These are phyloP conservation scores for Drechslerella stenobrocha DNA, from an alignment of 2,329 filamentous ascomycete genomes.

Conservation along the genomic window DNA sequence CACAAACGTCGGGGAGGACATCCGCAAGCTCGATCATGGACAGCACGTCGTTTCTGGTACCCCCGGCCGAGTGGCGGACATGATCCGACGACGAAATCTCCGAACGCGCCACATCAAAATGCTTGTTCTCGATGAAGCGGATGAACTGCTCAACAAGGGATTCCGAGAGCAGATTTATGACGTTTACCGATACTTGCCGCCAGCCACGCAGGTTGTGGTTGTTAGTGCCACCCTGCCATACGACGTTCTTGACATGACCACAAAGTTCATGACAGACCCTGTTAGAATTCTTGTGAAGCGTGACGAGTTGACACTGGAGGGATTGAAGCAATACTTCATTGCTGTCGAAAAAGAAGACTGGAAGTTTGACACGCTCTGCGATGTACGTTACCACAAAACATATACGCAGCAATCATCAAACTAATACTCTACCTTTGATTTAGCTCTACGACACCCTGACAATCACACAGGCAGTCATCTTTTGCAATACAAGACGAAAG, in stretches of 20 bases:
- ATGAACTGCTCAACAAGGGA: constrained; percentile 83
- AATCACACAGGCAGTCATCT: constrained; percentile 98
- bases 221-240: constrained; percentile 95
- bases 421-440: neutral
- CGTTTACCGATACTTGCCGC: constrained; percentile 94
- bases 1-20: constrained; percentile 97
- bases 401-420: neutral
- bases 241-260: constrained; percentile 98
- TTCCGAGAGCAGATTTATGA: constrained; percentile 99
- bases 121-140: constrained; percentile 75
- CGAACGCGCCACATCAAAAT: constrained; percentile 77
- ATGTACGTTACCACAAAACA: constrained; percentile 57
- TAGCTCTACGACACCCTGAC: constrained; percentile 92
- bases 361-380: constrained; percentile 98
- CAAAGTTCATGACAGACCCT: constrained; percentile 99
- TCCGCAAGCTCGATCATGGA: constrained; percentile 93
- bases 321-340: constrained; percentile 98
- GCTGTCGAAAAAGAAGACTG: constrained; percentile 99
- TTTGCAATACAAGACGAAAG: constrained; percentile 98
- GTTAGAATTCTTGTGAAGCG: constrained; percentile 96
- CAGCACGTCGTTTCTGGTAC: constrained; percentile 98
- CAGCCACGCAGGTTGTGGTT: constrained; percentile 96
- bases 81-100: constrained; percentile 74
- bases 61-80: constrained; percentile 89
- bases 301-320: constrained; percentile 96